Base-by-base conservation (phyloP, 225 moss, liverwort and hornwort genomes). In the Physcomitrium patens region DNA sequence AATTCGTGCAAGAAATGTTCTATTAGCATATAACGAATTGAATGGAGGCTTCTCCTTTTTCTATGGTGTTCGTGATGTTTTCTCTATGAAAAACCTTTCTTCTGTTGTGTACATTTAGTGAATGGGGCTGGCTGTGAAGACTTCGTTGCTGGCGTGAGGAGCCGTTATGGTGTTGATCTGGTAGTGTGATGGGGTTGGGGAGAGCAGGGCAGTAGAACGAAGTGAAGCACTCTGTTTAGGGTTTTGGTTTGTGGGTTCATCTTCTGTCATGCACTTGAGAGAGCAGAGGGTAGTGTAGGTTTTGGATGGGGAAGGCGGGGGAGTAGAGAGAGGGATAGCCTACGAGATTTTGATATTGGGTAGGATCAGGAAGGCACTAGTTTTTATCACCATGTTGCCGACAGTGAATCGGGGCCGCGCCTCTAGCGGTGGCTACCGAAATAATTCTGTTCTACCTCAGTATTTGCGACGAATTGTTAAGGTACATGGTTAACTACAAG, bases 381-480 rank as follows among this genome's bases (percentile, higher is more conserved):
- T 24, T 60, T 26, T 37, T 19, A 1, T 37, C 66, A 76, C 71
- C 71, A 93, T 93, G 93, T 85, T 93, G 81, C 89, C 90, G 15
- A 86, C 76, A 12, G 83, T 83, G 65, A 84, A 78, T 78, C 81
- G 90, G 20, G 83, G 90, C 77, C 85, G 88, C 23, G 67, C 84
- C 64, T 83, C 86, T 27, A 84, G 81, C 42, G 82, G 84, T 62
- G 78, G 90, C 80, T 91, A 89, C 72, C 81, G 85, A 37, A 87
- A 84, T 63, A 89, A 86, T 63, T 87, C 85, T 23, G 79, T 91
- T 55, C 74, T 93, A 46, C 84, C 87, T 57, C 93, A 91, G 62
- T 93, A 89, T 53, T 76, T 89, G 71, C 83, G 91, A 57, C 78
- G 87, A 59, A 89, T 93, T 68, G 73, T 93, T 31, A 93, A 91